phyloP scores from a whole-genome alignment of 345 rosid genomes.

The Fremontodendron californicum region DNA sequence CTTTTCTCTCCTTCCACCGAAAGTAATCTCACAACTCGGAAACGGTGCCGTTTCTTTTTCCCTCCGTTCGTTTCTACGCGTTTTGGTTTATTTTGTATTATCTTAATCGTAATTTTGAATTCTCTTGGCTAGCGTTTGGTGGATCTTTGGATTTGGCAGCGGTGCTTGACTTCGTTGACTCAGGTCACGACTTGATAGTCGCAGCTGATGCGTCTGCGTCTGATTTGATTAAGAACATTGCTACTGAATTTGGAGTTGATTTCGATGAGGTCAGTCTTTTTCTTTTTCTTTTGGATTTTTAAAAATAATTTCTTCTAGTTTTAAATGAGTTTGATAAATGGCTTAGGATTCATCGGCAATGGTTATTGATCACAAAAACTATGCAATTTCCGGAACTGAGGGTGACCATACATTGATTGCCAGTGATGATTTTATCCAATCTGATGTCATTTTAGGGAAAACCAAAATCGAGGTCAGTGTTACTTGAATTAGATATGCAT shows the following conservation, averaged over 20 bases:
- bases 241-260: constrained; percentile 65
- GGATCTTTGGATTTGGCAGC: constrained; percentile 54
- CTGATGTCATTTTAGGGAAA: constrained; percentile 54
- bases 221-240: constrained; percentile 48
- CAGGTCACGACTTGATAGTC: constrained; percentile 62
- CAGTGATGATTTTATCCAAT: constrained; percentile 45
- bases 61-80: background rate
- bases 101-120: background rate
- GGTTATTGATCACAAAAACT: constrained; percentile 59
- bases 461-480: constrained; percentile 44
- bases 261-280: constrained; percentile 57
- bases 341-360: constrained; percentile 54
- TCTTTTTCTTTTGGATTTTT: constrained; percentile 6
- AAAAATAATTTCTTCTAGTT: background rate
- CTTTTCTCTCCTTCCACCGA: constrained; percentile 58
- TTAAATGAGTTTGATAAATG: background rate
- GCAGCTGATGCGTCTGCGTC: constrained; percentile 67
- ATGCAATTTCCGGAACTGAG: constrained; percentile 44
- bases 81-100: background rate
- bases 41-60: background rate
- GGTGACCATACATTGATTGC: constrained; percentile 65
- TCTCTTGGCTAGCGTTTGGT: constrained; percentile 38
- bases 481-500: background rate
- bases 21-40: constrained; percentile 37
- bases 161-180: constrained; percentile 66